Evolutionary conservation across 1,284 basidiomycete genomes (phyloP), one percentile per base, ranked within the genome.

Genomic region (Cutaneotrichosporon sp.): DNA sequence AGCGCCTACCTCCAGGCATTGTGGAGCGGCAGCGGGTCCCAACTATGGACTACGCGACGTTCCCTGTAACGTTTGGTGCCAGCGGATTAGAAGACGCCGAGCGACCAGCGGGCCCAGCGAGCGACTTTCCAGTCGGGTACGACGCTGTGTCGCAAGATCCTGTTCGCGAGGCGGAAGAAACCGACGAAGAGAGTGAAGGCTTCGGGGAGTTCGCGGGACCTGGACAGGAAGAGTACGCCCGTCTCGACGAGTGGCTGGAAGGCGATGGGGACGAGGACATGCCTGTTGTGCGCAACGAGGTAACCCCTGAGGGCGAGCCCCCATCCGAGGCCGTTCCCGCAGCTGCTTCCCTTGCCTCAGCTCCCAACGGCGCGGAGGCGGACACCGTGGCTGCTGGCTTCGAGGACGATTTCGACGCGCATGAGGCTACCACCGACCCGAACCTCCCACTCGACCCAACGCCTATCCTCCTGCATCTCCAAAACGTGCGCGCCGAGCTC

Each of bases 201-300:
- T 67, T 66, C 60, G 63, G 68, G 11, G 70, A 58, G 13, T 64
- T 66, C 22, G 56, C 46, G 3, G 68, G 61, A 8, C 67, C 70
- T 2, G 65, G 58, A 0, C 58, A 65, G 10, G 71, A 68, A 18
- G 76, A 78, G 63, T 78, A 76, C 64, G 69, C 71, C 9, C 69
- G 71, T 51, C 66, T 79, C 55, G 77, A 78, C 30, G 72, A 74
- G 26, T 79, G 77, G 77, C 65, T 76, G 22, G 73, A 73, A 13
- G 68, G 58, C 14, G 69, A 72, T 32, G 18, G 42, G 42, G 71
- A 58, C 22, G 42, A 58, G 46, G 42, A 47, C 26, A 58, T 58
- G 56, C 56, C 56, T 4, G 56, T 58, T 34, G 46, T 49, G 16
- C 56, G 42, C 7, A n/a, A 49, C 8, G 21, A 2, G 49, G 26